Evolutionary conservation across 2,329 filamentous ascomycete species (phyloP).

Genomic region (Trichoderma atrobrunneum): DNA sequence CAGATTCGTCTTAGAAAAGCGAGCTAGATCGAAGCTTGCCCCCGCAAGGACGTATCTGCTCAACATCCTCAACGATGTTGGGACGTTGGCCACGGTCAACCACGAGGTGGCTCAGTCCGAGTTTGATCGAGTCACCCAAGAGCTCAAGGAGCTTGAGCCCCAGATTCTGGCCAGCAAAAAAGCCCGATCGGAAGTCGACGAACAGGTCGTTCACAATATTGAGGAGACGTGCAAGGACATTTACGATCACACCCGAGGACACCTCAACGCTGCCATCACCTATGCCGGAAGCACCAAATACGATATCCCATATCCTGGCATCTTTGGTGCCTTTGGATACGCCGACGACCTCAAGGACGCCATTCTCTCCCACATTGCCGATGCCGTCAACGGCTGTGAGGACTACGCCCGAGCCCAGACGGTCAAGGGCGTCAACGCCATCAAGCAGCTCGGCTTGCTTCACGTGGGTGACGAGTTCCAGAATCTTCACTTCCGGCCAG

Average conservation of each 20-base stretch:
- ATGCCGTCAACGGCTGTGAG: constrained; percentile 76
- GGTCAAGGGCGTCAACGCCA: constrained; percentile 75
- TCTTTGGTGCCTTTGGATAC: constrained; percentile 83
- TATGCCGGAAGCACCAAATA: constrained; percentile 72
- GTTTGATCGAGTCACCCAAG: constrained; percentile 75
- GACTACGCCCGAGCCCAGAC: constrained; percentile 78
- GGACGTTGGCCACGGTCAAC: constrained; percentile 81
- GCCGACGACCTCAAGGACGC: constrained; percentile 89
- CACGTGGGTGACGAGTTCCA: constrained; percentile 87
- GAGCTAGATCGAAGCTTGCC: constrained; percentile 89
- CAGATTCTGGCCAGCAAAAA: constrained; percentile 80
- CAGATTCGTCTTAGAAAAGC: constrained; percentile 92
- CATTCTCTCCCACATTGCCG: constrained; percentile 84
- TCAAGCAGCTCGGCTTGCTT: constrained; percentile 82
- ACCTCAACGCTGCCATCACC: constrained; percentile 71
- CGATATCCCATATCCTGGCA: constrained; percentile 80
- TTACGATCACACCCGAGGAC: constrained; percentile 77
- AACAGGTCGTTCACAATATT: constrained; percentile 76
- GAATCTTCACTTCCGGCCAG: constrained; percentile 81
- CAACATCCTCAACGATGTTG: constrained; percentile 86
- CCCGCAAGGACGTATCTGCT: constrained; percentile 93
- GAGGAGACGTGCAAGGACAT: constrained; percentile 83
- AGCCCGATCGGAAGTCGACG: constrained; percentile 73
- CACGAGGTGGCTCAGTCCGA: constrained; percentile 82
- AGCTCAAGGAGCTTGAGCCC: constrained; percentile 80